Evolutionary conservation across 169 alveolate species (phyloP).

Genomic region (Blepharisma undulans): DNA sequence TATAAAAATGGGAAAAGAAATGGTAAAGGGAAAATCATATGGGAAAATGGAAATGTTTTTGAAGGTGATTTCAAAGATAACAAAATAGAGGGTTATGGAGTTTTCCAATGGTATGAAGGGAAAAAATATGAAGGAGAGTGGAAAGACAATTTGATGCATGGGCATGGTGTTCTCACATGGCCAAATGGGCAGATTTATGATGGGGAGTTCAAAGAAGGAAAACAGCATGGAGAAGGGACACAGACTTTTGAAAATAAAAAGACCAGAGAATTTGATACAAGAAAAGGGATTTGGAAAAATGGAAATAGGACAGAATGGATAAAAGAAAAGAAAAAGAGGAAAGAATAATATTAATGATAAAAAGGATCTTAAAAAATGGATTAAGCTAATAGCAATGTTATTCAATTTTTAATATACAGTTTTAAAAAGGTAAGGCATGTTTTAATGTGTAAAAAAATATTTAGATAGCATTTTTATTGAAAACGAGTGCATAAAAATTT

Average conservation of each 20-base stretch:
- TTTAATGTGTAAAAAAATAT: too few species aligned
- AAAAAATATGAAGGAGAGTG: slow-evolving; percentile 56
- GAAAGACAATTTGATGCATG: slow-evolving; percentile 45
- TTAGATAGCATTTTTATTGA: too few species aligned
- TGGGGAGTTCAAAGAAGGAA: slow-evolving; percentile 44
- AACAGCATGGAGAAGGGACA: slow-evolving; percentile 46
- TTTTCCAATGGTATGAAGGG: slow-evolving; percentile 42
- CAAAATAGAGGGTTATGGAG: slow-evolving; percentile 26
- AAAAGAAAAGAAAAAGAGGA: neutral
- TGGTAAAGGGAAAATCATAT: neutral
- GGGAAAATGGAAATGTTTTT: slow-evolving; percentile 3
- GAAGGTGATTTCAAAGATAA: slow-evolving; percentile 25
- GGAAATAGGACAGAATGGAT: neutral
- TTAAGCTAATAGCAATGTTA: neutral
- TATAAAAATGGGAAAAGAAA: neutral
- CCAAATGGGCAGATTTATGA: slow-evolving; percentile 42
- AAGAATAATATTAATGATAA: neutral
- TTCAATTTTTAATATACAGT: neutral
- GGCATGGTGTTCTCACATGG: slow-evolving; percentile 52
- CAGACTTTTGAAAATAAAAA: neutral
- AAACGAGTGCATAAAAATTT: too few species aligned
- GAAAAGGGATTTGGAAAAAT: neutral
- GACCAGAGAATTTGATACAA: neutral
- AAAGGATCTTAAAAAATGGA: neutral
- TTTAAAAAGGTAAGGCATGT: too few species aligned